Evolutionary conservation across 1,284 basidiomycete species (phyloP).

Genomic region (Vanrija pseudolonga): DNA sequence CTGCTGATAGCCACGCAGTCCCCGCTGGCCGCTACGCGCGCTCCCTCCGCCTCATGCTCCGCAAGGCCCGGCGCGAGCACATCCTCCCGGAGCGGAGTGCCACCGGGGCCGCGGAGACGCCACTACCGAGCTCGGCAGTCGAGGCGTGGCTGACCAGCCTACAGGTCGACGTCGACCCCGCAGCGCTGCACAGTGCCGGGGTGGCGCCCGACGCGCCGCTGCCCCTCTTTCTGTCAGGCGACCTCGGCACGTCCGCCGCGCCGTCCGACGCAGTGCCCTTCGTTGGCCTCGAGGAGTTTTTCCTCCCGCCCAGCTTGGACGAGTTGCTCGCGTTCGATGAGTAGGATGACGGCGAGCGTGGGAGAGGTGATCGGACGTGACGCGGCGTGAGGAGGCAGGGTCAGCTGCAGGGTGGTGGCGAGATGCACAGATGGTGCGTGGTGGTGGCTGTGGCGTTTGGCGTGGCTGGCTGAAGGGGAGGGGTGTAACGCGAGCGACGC

Average conservation of each 20-base stretch:
- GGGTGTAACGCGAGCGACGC: no score
- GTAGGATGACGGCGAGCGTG: no score
- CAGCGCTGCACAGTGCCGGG: neutral
- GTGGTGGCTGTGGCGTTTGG: no score
- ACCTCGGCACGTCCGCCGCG: conserved; percentile 13
- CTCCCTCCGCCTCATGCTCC: conserved; percentile 76
- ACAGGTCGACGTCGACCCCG: neutral
- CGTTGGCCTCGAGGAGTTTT: conserved; percentile 28
- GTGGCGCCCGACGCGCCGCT: conserved; percentile 12
- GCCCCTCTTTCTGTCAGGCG: conserved; percentile 27
- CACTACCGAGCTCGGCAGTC: neutral
- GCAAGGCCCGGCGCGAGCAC: conserved; percentile 65
- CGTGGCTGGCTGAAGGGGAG: no score
- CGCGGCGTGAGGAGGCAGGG: neutral
- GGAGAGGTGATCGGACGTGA: no score
- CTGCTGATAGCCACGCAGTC: conserved; percentile 59
- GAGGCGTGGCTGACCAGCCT: neutral
- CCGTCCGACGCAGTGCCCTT: conserved; percentile 18
- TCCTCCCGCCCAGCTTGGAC: conserved; percentile 22
- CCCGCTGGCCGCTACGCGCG: conserved; percentile 79
- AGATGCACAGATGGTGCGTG: neutral
- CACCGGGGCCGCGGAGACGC: neutral
- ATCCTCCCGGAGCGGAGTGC: conserved; percentile 26
- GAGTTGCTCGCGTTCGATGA: neutral
- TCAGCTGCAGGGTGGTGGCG: neutral